phyloP scores from a whole-genome alignment of 805 yeast genomes.

The Candida easanensis region DNA sequence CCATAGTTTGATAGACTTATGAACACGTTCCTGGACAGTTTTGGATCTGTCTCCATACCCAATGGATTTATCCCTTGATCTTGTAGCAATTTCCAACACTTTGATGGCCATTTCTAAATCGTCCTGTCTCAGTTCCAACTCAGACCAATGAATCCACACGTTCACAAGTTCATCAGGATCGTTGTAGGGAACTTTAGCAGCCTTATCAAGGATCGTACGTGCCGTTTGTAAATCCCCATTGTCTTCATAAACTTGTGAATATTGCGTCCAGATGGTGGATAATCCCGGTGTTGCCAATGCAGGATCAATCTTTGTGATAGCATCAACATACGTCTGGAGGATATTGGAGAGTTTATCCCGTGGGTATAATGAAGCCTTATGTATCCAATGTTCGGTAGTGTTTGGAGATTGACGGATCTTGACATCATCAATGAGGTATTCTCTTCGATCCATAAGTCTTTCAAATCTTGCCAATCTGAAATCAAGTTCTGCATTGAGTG shows the following conservation, averaged over 20 bases:
- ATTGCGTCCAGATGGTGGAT: slow-evolving; percentile 65
- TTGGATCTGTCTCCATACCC: slow-evolving; percentile 39
- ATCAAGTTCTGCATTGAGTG: slow-evolving; percentile 36
- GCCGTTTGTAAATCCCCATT: slow-evolving; percentile 57
- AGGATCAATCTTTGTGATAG: slow-evolving; percentile 66
- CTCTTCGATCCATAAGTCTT: slow-evolving; percentile 52
- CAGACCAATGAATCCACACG: slow-evolving; percentile 76
- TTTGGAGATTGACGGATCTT: slow-evolving; percentile 59
- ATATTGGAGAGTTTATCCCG: slow-evolving; percentile 39
- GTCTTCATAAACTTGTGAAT: slow-evolving; percentile 61
- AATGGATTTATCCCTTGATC: slow-evolving; percentile 33
- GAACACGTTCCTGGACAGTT: slow-evolving; percentile 57
- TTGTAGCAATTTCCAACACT: slow-evolving; percentile 41
- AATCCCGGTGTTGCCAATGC: slow-evolving; percentile 44
- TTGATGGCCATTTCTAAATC: slow-evolving; percentile 43
- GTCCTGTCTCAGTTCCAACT: slow-evolving; percentile 51
- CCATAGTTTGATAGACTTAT: slow-evolving; percentile 69
- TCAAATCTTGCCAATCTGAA: slow-evolving; percentile 49
- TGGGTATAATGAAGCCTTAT: slow-evolving; percentile 49
- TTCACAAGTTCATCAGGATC: slow-evolving; percentile 61
- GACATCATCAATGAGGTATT: slow-evolving; percentile 63
- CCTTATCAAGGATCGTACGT: slow-evolving; percentile 57
- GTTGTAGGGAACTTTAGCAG: slow-evolving; percentile 67
- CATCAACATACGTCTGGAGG: slow-evolving; percentile 58
- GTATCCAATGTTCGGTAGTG: slow-evolving; percentile 66